Base-by-base conservation (phyloP, 164 flowering plant genomes). In the Piper longum region DNA sequence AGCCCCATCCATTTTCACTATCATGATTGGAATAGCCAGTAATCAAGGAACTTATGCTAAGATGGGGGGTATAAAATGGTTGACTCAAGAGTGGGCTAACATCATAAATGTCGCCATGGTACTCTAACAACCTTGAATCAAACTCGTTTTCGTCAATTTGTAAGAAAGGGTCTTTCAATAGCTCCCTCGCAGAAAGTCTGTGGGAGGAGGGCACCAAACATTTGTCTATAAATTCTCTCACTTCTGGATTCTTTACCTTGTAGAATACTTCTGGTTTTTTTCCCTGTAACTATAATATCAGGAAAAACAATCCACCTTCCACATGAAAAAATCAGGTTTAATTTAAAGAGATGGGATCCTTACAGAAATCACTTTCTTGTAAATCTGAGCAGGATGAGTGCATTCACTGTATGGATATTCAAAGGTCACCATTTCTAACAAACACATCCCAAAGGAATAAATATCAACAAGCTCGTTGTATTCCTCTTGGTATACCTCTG, bases 371-470 rank as follows among this genome's bases (percentile, higher is more conserved):
- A 93, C 98, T 93, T 90, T 93, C 83, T 86, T 93, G 80, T 93
- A 93, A 41, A 93, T 93, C 70, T 90, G 92, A 65, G 92, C 99
- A 65, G 97, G 87, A 62, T 90, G 83, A 4, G 74, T 82, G 83
- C 99, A 93, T 81, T 93, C 99, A 70, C 92, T 90, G 67, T 93
- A 90, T 26, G 98, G 98, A 73, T 93, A 93, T 66, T 93, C 97
- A 74, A 84, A 88, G 11, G 97, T 93, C 64, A 86, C 89, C 97
- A 93, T 88, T 78, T 90, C 97, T 72, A 93, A 80, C 42, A 93
- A 72, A 76, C 98, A 93, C 97, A 90, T 93, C 48, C 97, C 99
- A 77, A 93, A 93, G 40, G 98, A 74, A 72, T 93, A 93, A 12
- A 93, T 86, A 70, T 93, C 98, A 36, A 90, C 96, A 54, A 93